Evolutionary conservation across 176 grass and related monocot genomes (phyloP).

Genomic region (Hordeum marinum): DNA sequence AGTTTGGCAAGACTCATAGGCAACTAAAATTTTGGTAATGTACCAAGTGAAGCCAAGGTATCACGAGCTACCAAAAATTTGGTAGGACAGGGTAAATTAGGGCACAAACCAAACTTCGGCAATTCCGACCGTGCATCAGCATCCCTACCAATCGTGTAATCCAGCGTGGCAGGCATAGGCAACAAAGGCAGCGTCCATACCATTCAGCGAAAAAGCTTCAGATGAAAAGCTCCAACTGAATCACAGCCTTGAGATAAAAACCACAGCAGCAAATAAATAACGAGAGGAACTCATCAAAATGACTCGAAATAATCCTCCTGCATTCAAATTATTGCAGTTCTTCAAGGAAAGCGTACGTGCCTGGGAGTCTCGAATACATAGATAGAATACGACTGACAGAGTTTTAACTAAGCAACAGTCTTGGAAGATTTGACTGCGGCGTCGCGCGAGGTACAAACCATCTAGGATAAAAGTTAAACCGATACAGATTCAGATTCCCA

Average conservation of each 20-base stretch:
- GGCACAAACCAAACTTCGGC: neutral
- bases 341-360: constrained; percentile 7
- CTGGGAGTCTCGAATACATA: constrained; percentile 33
- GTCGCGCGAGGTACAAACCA: constrained; percentile 11
- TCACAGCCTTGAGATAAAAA: neutral
- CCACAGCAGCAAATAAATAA: neutral
- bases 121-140: neutral
- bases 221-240: neutral
- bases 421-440: neutral
- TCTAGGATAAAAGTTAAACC: constrained; percentile 38
- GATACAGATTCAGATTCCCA: constrained; percentile 60
- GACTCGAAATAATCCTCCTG: constrained; percentile 24
- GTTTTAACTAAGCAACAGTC: constrained; percentile 27
- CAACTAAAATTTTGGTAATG: neutral
- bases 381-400: constrained; percentile 1
- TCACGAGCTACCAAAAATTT: no score
- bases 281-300: neutral
- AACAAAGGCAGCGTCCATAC: neutral
- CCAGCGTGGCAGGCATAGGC: neutral
- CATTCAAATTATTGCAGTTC: constrained; percentile 42
- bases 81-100: no score
- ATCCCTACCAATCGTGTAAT: neutral
- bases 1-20: neutral
- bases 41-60: no score
- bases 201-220: neutral